phyloP scores from a whole-genome alignment of 768 basidiomycete genomes.

The Exsudoporus frostii region DNA sequence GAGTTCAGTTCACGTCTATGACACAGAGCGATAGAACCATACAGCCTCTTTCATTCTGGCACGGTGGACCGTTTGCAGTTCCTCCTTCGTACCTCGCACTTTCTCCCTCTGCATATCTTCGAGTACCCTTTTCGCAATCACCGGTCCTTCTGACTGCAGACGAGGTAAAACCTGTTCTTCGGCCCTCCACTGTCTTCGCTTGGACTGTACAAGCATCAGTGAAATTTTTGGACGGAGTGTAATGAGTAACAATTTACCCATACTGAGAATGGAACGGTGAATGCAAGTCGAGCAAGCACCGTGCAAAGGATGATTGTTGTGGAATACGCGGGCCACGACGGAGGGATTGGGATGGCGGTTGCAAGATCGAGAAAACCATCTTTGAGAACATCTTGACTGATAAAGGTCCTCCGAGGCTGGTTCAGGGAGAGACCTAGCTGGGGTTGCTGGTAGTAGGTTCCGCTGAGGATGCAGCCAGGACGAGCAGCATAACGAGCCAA shows the following conservation, averaged over 20 bases:
- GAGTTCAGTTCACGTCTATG: slow-evolving; percentile 1
- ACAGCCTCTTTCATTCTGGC: slow-evolving; percentile 51
- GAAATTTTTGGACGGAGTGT: slow-evolving; percentile 3
- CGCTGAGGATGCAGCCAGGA: slow-evolving; percentile 7
- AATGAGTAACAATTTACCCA: slow-evolving; percentile 49
- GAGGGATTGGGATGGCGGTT: slow-evolving; percentile 67
- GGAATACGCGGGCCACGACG: slow-evolving; percentile 66
- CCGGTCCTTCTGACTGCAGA: slow-evolving; percentile 47
- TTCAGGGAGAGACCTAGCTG: background rate
- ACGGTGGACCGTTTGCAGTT: slow-evolving; percentile 45
- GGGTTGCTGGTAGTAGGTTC: slow-evolving; percentile 4
- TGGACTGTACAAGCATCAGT: slow-evolving; percentile 43
- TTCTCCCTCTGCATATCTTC: slow-evolving; percentile 53
- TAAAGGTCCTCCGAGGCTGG: slow-evolving; percentile 20
- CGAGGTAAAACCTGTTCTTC: slow-evolving; percentile 62
- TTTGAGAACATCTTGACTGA: slow-evolving; percentile 36
- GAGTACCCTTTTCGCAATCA: slow-evolving; percentile 33
- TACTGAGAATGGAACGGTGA: slow-evolving; percentile 67
- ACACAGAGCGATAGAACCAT: slow-evolving; percentile 1
- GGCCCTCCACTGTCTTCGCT: slow-evolving; percentile 53
- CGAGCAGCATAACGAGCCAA: slow-evolving; percentile 21
- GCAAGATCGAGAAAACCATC: slow-evolving; percentile 78
- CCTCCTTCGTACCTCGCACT: slow-evolving; percentile 53
- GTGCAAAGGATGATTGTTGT: slow-evolving; percentile 73
- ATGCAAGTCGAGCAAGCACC: slow-evolving; percentile 51